Conservation (phyloP, 768 basidiomycete species). For the Lactarius deliciosus region DNA sequence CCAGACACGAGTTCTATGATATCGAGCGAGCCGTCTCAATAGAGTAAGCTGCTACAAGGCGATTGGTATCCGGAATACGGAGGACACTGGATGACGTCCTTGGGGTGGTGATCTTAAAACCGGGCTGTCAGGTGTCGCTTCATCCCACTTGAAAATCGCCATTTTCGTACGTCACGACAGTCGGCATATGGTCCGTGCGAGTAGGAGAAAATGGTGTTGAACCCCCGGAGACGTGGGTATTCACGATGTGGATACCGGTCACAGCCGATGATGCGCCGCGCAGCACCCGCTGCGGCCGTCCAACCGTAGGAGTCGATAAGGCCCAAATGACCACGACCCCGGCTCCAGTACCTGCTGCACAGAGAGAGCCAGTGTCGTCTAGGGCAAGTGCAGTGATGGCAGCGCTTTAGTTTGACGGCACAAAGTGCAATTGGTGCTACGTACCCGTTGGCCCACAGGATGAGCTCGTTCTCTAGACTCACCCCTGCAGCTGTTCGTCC, state of each 20-base stretch:
- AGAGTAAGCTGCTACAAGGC: constrained; percentile 55
- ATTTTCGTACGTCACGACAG: constrained; percentile 48
- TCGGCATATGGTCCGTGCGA: constrained; percentile 28
- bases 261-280: constrained; percentile 49
- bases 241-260: constrained; percentile 49
- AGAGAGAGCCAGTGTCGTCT: constrained; percentile 56
- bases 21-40: constrained; percentile 69
- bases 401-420: constrained; percentile 46
- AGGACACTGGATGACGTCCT: constrained; percentile 45
- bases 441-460: constrained; percentile 58
- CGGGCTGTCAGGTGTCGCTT: constrained; percentile 34
- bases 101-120: constrained; percentile 47
- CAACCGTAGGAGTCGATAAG: constrained; percentile 42
- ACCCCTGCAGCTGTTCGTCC: constrained; percentile 68
- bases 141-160: constrained; percentile 59
- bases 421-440: constrained; percentile 49
- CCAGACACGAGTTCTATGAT: constrained; percentile 50
- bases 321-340: constrained; percentile 67
- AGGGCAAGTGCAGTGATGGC: constrained; percentile 63
- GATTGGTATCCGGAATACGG: constrained; percentile 47
- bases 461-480: constrained; percentile 75
- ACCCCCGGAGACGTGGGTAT: constrained; percentile 24
- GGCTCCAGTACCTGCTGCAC: constrained; percentile 69
- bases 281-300: constrained; percentile 43
- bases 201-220: constrained; percentile 30